These are phyloP conservation scores for Cryptococcus jaspeensis DNA, from an alignment of 1,284 basidiomycete genomes.

Conservation along the genomic window DNA sequence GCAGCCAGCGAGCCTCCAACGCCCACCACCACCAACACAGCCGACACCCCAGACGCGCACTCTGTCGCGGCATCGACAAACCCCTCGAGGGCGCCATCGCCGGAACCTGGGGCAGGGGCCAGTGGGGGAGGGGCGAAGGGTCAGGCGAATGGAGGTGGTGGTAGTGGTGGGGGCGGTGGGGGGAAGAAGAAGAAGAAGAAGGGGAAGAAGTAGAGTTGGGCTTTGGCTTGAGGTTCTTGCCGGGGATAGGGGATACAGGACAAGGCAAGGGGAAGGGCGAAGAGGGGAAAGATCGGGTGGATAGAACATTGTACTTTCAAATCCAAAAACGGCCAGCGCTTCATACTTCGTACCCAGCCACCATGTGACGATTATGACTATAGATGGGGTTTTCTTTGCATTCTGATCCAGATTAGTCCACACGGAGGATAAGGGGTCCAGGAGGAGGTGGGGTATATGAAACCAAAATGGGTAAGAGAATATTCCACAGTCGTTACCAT, in stretches of 20 bases:
- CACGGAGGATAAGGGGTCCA: no score
- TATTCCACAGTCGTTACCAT: background rate
- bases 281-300: no score
- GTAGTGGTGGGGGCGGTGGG: constrained; percentile 22
- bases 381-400: no score
- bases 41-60: background rate
- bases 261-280: no score
- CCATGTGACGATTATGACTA: no score
- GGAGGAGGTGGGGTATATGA: no score
- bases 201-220: constrained; percentile 23
- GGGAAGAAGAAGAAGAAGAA: constrained; percentile 47
- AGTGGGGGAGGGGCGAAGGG: background rate
- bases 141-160: constrained; percentile 1
- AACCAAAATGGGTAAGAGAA: background rate
- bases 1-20: background rate
- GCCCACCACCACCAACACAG: background rate
- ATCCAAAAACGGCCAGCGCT: no score
- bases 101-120: background rate
- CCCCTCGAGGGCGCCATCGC: constrained; percentile 19
- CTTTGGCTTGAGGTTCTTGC: constrained; percentile 42
- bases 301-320: no score
- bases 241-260: constrained; percentile 22
- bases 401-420: no score
- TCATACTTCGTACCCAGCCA: no score
- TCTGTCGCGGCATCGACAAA: constrained; percentile 6